phyloP scores from a whole-genome alignment of 1,284 basidiomycete species.

The Phlebopus sp. region DNA sequence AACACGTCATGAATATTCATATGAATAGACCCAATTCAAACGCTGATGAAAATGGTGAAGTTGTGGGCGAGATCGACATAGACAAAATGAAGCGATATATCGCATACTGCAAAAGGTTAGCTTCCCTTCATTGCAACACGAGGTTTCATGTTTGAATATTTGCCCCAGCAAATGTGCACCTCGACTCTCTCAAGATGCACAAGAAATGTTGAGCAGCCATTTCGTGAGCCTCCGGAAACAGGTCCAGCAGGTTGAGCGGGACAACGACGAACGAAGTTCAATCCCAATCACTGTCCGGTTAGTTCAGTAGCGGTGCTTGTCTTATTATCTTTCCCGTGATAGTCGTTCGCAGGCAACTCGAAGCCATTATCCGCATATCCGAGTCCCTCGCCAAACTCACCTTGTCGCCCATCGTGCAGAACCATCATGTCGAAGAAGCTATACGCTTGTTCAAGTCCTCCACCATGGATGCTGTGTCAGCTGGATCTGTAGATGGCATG shows the following conservation, averaged over 20 bases:
- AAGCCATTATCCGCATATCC: conserved; percentile 98
- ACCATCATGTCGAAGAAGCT: conserved; percentile 97
- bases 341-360: conserved; percentile 76
- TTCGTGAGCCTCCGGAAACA: conserved; percentile 95
- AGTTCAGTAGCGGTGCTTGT: conserved; percentile 22
- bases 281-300: conserved; percentile 98
- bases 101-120: conserved; percentile 90
- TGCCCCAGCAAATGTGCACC: conserved; percentile 87
- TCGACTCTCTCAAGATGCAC: conserved; percentile 86
- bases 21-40: conserved; percentile 84
- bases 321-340: conserved; percentile 5
- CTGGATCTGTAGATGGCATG: conserved; percentile 89
- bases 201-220: conserved; percentile 96
- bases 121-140: conserved; percentile 7
- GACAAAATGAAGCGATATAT: conserved; percentile 99
- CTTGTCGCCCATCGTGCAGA: conserved; percentile 81
- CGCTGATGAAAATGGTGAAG: conserved; percentile 58
- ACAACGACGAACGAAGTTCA: conserved; percentile 96
- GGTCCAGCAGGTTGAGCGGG: conserved; percentile 93
- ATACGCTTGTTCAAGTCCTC: conserved; percentile 98
- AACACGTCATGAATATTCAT: conserved; percentile 98
- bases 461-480: conserved; percentile 98
- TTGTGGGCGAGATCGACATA: conserved; percentile 90
- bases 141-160: conserved; percentile 2
- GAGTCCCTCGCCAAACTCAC: conserved; percentile 96